These are phyloP conservation scores for Fraxinus pennsylvanica DNA, from an alignment of 257 asterid species.

Conservation along the genomic window DNA sequence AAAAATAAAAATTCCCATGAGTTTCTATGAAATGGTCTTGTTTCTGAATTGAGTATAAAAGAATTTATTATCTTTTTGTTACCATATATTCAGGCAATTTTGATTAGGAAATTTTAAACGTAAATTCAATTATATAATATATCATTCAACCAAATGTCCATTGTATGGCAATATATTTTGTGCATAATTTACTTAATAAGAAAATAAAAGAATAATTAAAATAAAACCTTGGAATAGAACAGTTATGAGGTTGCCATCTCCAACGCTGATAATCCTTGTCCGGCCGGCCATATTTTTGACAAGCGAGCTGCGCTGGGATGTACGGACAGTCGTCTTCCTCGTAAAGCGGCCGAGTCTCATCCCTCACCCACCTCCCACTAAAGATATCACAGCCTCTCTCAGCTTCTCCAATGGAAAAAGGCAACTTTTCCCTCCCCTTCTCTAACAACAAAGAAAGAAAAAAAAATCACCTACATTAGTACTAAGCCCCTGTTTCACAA, in stretches of 20 bases:
- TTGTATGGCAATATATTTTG: background rate
- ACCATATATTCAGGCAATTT: background rate
- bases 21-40: too few species aligned
- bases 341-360: slow-evolving; percentile 51
- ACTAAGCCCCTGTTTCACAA: background rate
- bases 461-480: background rate
- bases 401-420: slow-evolving; percentile 40
- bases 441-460: slow-evolving; percentile 19
- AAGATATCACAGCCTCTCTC: slow-evolving; percentile 48
- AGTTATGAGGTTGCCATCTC: slow-evolving; percentile 83
- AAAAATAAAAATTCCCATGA: too few species aligned
- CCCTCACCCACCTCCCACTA: slow-evolving; percentile 65
- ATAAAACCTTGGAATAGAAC: slow-evolving; percentile 61
- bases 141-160: background rate
- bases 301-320: slow-evolving; percentile 51
- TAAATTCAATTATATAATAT: background rate
- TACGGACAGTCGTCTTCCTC: slow-evolving; percentile 73
- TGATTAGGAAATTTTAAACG: background rate
- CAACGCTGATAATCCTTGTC: slow-evolving; percentile 59
- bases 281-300: slow-evolving; percentile 61
- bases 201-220: background rate
- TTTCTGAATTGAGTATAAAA: too few species aligned
- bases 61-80: too few species aligned
- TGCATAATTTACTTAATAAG: background rate
- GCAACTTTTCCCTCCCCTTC: slow-evolving; percentile 29